Base-by-base conservation (phyloP, 345 rosid species). In the Mallotus nudiflorus region DNA sequence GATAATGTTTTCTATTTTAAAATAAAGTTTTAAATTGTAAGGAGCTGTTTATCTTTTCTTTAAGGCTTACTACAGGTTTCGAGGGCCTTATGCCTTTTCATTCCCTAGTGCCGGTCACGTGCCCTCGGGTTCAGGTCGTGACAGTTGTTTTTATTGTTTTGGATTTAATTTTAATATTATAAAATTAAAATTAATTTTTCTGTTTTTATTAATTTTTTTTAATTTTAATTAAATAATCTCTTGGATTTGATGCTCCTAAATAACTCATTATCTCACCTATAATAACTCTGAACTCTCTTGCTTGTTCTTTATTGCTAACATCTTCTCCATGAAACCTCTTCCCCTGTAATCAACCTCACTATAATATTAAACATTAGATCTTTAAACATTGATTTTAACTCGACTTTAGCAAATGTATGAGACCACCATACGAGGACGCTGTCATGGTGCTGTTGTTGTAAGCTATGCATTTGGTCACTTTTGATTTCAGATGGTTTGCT, bases 221-320 rank as follows among this genome's bases (percentile, higher is more conserved):
- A n/a, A n/a, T n/a, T n/a, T n/a, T n/a, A n/a, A n/a, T n/a, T n/a
- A 91, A 69, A 68, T 73, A 87, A 65, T 91, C 89, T 14, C 72
- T 88, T 0, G 73, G 72, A 37, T 86, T 76, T 1, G 84, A 69
- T 2, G 80, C 77, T 27, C 84, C 79, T 0, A 67, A 71, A 18
- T n/a, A n/a, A 28, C 28, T 51, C n/a, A 52, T 18, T 3, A 70
- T 24, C 74, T 87, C 91, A 2, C 50, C 61, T 16, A 83, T 75
- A 9, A 91, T 63, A 49, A 57, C 75, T 54, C 65, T 53, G 51
- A 82, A 81, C 29, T 45, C 27, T 2, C 18, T 61, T 39, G 65
- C 65, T 49, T 81, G 80, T 53, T 67, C 73, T 13, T 45, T 50
- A 9, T 50, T 69, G 16, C 16, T 54, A 68, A 67, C 69, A 20